Conservation (phyloP, 257 asterid genomes). For the Nicotiana obtusifolia region DNA sequence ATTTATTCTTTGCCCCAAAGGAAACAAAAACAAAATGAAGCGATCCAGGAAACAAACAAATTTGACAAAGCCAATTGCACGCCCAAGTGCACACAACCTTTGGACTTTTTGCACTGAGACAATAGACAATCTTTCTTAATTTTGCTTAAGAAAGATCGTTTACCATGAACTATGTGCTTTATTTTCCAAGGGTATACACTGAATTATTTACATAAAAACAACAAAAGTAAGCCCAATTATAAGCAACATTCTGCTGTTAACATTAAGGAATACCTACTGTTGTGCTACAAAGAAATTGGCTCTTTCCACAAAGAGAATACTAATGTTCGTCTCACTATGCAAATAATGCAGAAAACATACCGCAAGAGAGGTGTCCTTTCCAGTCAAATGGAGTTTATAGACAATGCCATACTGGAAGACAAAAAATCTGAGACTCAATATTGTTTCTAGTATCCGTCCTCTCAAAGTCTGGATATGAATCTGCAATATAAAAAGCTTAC, state of each 20-base stretch:
- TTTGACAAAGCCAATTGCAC: neutral
- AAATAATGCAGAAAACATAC: slow-evolving; percentile 34
- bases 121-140: neutral
- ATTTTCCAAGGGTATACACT: neutral
- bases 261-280: neutral
- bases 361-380: slow-evolving; percentile 76
- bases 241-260: neutral
- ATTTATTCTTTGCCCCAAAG: neutral
- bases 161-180: neutral
- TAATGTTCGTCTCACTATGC: neutral
- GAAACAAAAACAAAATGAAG: neutral
- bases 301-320: neutral
- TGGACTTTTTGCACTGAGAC: neutral
- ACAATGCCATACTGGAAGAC: slow-evolving; percentile 94
- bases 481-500: slow-evolving; percentile 31
- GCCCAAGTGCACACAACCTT: neutral
- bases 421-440: slow-evolving; percentile 87
- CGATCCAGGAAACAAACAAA: neutral
- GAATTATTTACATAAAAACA: neutral
- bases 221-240: neutral
- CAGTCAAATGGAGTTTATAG: slow-evolving; percentile 79
- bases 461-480: slow-evolving; percentile 87
- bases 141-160: neutral
- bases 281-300: neutral
- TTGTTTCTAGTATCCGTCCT: slow-evolving; percentile 94